phyloP scores from a whole-genome alignment of 2,329 filamentous ascomycete species.

The Neoscytalidium dimidiatum region DNA sequence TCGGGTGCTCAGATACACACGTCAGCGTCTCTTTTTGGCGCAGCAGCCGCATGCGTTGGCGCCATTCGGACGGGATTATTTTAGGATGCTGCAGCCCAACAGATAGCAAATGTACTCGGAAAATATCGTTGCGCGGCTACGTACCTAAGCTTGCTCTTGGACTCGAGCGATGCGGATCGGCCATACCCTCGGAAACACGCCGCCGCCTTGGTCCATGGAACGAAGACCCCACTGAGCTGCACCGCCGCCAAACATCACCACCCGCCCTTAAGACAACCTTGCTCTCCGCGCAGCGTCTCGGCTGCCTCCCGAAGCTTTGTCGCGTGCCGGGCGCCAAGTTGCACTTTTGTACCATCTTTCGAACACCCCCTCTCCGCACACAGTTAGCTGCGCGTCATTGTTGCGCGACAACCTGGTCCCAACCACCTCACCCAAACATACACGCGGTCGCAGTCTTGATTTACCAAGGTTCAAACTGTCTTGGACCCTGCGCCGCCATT shows the following conservation, averaged over 20 bases:
- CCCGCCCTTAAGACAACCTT: background rate
- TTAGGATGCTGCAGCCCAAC: background rate
- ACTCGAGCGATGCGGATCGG: background rate
- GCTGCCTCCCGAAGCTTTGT: background rate
- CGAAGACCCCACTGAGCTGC: background rate
- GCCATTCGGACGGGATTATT: background rate
- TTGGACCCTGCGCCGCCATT: slow-evolving; percentile 4
- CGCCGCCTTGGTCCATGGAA: background rate
- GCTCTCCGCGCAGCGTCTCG: background rate
- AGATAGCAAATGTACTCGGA: slow-evolving; percentile 7
- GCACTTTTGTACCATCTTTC: background rate
- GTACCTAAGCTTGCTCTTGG: background rate
- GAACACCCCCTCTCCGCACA: background rate
- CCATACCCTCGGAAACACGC: background rate
- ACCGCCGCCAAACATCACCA: background rate
- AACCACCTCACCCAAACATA: background rate
- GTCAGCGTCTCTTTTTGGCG: background rate
- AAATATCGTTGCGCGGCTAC: background rate
- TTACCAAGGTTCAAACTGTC: background rate
- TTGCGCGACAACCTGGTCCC: background rate
- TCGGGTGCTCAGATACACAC: too few species aligned
- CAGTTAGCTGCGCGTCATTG: background rate
- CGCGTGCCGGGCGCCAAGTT: background rate
- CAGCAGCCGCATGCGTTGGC: slow-evolving; percentile 8
- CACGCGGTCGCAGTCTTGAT: background rate